Base-by-base conservation (phyloP, 1,284 basidiomycete species). In the Chondrostereum purpureum region DNA sequence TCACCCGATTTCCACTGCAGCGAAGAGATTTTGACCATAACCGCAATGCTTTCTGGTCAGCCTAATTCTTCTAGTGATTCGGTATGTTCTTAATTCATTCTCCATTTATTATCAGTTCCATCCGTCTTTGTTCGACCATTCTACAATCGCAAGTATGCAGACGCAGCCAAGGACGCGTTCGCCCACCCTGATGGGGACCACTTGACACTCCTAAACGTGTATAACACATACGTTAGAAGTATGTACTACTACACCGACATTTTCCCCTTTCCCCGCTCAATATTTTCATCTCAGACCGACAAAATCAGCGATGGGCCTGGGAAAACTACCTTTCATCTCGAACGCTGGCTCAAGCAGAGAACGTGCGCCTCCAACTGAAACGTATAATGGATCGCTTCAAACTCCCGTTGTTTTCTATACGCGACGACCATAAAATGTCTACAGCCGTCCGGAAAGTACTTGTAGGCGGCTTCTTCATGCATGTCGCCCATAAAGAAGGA, bases 401-500 rank as follows among this genome's bases (percentile, higher is more conserved):
- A 54, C 69, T 97, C 31, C 85, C 90, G 20, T 66, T 95, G 14
- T 67, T 94, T 18, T 86, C 88, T n/a, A 80, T 85, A 1, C 63
- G 68, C 1, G 88, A 97, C 58, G 81, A 88, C 63, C 80, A 79
- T 61, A 88, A 84, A 58, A 81, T 91, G 59, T 90, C 83, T 66
- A 59, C 69, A 48, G 87, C 88, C 56, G 85, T 99, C 49, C 81
- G 91, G 21, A 84, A 87, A 64, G 85, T 88, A 1, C 73, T 99
- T 37, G 86, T 91, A 0, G 90, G 87, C 58, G 95, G 94, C 0
- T 99, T 92, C 75, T 99, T 99, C 69, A 97, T 97, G 95, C 95
- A 98, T 62, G 83, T 95, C 5, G 95, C 94, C 4, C 92, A 97
- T 65, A 92, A 91, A 63, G 90, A 93, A 59, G 91, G 91, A 69